Conservation (phyloP, 176 grass and related monocot genomes). For the Urochloa ruziziensis region DNA sequence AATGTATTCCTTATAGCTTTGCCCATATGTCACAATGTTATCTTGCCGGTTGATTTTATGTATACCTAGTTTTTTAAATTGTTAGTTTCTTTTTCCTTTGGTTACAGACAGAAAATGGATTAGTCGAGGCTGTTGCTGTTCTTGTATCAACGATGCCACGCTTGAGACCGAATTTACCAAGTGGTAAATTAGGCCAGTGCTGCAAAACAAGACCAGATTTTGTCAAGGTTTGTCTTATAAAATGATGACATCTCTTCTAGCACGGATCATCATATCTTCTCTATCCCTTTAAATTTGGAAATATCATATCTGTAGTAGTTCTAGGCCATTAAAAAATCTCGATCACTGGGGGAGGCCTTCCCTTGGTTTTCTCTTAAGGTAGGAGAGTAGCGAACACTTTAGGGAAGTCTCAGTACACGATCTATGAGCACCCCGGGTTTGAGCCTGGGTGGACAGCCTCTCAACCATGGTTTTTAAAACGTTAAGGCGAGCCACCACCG, state of each 20-base stretch:
- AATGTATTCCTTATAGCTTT: conserved; percentile 15
- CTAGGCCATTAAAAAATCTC: not conserved
- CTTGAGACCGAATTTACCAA: conserved; percentile 58
- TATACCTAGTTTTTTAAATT: not conserved
- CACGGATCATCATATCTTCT: conserved; percentile 11
- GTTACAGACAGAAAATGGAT: conserved; percentile 91
- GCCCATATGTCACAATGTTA: not conserved
- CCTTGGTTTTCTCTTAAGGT: not conserved
- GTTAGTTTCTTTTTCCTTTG: not conserved
- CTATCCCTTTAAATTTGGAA: conserved; percentile 4
- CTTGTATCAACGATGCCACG: conserved; percentile 92
- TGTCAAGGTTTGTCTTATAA: conserved; percentile 78
- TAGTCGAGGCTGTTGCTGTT: conserved; percentile 93
- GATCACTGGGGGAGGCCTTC: not conserved
- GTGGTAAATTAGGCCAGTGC: conserved; percentile 72
- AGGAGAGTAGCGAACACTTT: not conserved
- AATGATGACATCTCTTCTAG: conserved; percentile 15
- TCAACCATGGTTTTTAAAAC: no score
- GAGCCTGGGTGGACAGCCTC: not conserved
- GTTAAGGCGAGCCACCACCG: no score
- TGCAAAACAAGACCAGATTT: conserved; percentile 93
- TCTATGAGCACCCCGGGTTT: not conserved
- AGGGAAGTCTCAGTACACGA: not conserved
- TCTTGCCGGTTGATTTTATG: not conserved
- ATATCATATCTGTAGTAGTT: not conserved